Evolutionary conservation across 1,284 basidiomycete species (phyloP), one percentile per base, ranked within the genome.

Genomic region (Boletus albobrunnescens): DNA sequence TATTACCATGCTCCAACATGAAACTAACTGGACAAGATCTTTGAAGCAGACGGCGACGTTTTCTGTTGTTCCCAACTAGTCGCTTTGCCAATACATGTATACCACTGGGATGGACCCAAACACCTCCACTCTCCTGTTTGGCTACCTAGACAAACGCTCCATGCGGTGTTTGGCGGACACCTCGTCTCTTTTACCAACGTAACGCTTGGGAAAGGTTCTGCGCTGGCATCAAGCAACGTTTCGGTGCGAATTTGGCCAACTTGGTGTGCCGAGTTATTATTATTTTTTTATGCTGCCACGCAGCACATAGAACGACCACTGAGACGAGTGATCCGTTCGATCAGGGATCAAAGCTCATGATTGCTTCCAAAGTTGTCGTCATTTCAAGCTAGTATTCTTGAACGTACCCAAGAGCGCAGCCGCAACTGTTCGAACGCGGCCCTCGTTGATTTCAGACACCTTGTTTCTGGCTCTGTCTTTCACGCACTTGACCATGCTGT

Each of bases 61-160:
- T 31, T 17, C 46, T 26, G 5, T 14, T 4, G 16, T 35, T 27
- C 49, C 43, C 5, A 46, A 46, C 30, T 47, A 44, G 41, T 56
- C 55, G 12, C 33, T 63, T 10, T 56, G n/a, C n/a, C n/a, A n/a
- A n/a, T n/a, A n/a, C n/a, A 61, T 3, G 60, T 63, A 17, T 50
- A 56, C 28, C 46, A 63, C 35, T 59, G 56, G 60, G 58, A 63
- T 10, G 60, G 58, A 17, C 60, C 60, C 3, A 61, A 45, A 31
- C 58, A 58, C 13, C 14, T 30, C 13, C 53, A 57, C 13, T 36
- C 61, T 38, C 60, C 60, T 9, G 53, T 59, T 13, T 61, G 50
- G 56, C 56, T 63, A 20, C 58, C 60, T n/a, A 54, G 60, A 22
- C 49, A 57, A 43, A 59, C 58, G 11, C 46, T 63, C 13, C 36